Conservation (phyloP, 768 basidiomycete genomes). For the Termitomyces sp. region DNA sequence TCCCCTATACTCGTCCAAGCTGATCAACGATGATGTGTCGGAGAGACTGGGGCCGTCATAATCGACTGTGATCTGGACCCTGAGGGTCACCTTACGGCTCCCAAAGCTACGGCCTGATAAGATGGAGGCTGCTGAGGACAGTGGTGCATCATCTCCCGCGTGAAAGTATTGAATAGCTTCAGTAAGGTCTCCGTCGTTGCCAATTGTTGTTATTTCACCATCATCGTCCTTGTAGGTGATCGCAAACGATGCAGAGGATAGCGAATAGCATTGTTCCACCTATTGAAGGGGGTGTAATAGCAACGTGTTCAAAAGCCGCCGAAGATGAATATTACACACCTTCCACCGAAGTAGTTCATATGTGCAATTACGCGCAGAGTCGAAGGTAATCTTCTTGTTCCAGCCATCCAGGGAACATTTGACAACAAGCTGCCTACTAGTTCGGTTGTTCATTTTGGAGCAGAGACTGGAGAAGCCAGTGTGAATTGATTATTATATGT, state of each 20-base stretch:
- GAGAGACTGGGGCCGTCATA: conserved; percentile 91
- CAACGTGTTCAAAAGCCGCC: background rate
- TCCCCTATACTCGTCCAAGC: conserved; percentile 67
- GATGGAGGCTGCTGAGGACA: conserved; percentile 72
- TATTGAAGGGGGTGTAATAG: conserved; percentile 23
- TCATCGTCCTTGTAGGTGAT: conserved; percentile 90
- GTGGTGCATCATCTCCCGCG: conserved; percentile 70
- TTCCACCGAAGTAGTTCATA: conserved; percentile 70
- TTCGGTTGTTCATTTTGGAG: conserved; percentile 37
- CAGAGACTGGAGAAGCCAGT: background rate
- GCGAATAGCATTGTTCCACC: conserved; percentile 84
- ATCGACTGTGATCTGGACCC: conserved; percentile 75
- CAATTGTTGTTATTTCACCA: conserved; percentile 67
- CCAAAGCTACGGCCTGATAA: conserved; percentile 68
- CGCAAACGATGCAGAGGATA: conserved; percentile 63
- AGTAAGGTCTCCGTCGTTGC: conserved; percentile 68
- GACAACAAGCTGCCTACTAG: conserved; percentile 77
- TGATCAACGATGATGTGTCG: conserved; percentile 80
- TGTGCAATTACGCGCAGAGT: conserved; percentile 74
- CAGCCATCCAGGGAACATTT: conserved; percentile 78
- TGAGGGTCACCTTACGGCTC: conserved; percentile 69
- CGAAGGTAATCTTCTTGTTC: conserved; percentile 76
- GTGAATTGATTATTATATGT: background rate
- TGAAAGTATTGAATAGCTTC: conserved; percentile 90
- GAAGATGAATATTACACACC: conserved; percentile 39